Evolutionary conservation across 2,329 filamentous ascomycete species (phyloP).

Genomic region (Pseudogymnoascus sp.): DNA sequence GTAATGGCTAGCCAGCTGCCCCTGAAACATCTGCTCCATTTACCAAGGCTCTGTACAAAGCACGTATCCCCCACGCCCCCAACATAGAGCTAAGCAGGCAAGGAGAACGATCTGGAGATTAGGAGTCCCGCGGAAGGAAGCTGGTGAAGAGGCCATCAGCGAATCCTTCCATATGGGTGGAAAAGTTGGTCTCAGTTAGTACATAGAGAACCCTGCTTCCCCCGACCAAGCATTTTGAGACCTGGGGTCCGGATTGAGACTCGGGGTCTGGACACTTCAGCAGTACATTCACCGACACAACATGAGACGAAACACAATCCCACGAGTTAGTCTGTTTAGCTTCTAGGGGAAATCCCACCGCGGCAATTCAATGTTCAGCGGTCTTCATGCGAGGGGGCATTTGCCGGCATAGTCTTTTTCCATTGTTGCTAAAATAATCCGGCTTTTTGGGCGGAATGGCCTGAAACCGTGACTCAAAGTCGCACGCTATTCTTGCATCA

Average conservation of each 20-base stretch:
- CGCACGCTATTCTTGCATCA: background rate
- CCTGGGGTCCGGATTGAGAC: background rate
- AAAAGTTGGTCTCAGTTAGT: background rate
- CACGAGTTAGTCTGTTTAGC: background rate
- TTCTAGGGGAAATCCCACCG: background rate
- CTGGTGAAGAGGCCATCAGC: background rate
- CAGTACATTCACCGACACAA: background rate
- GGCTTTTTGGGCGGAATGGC: background rate
- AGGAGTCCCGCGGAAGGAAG: background rate
- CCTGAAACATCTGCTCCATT: background rate
- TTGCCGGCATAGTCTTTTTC: background rate
- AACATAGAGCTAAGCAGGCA: background rate
- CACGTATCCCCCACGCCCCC: background rate
- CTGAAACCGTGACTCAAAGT: background rate
- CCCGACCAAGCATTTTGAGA: background rate
- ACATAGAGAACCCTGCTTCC: slow-evolving; percentile 1
- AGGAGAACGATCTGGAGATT: background rate
- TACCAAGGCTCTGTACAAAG: background rate
- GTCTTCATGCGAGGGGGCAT: background rate
- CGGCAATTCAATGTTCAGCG: background rate
- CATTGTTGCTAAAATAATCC: slow-evolving; percentile 4
- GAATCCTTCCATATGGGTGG: background rate
- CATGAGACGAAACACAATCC: background rate
- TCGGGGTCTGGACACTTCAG: background rate
- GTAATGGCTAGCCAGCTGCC: background rate